A percentile compares a stretch with the other conserved stretches of the same genome.
phyloP scores from a whole-genome alignment of 2,329 filamentous ascomycete genomes.

The Colletotrichum tropicicola region DNA sequence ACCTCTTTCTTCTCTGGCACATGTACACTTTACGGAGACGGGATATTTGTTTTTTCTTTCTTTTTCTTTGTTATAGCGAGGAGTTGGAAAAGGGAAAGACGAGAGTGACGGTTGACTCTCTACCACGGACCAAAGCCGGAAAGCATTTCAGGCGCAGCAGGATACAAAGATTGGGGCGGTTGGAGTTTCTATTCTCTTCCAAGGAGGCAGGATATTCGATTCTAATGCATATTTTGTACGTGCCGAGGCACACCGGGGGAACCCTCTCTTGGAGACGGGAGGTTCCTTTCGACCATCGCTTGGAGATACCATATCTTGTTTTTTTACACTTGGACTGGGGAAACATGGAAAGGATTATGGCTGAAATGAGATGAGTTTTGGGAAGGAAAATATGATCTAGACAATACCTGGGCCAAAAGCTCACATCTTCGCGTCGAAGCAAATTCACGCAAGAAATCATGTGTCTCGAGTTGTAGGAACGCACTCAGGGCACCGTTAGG shows the following conservation, averaged over 20 bases:
- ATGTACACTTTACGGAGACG: conserved; percentile 6
- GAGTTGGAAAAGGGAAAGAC: conserved; percentile 27
- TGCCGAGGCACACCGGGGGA: neutral
- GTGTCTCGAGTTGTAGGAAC: neutral
- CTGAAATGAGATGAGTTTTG: neutral
- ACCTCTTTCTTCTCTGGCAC: neutral
- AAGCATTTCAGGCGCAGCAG: conserved; percentile 23
- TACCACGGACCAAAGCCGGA: neutral
- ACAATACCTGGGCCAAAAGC: conserved; percentile 30
- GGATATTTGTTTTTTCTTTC: conserved; percentile 13
- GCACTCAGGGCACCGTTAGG: neutral
- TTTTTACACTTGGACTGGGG: neutral
- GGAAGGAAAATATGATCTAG: conserved; percentile 24
- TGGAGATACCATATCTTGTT: conserved; percentile 17
- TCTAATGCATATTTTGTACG: conserved; percentile 19
- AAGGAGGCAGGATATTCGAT: conserved; percentile 4
- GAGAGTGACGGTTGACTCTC: neutral
- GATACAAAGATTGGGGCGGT: conserved; percentile 8
- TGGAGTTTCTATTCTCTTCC: conserved; percentile 27
- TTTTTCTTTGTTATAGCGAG: conserved; percentile 26
- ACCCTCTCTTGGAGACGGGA: neutral
- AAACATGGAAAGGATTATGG: neutral
- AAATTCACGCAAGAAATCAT: neutral
- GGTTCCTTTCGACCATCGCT: conserved; percentile 14
- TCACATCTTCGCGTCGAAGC: neutral